Percentiles rank a stretch among this genome's conserved stretches.
Conservation (phyloP, 352 stramenopile genomes). For the Phytophthora hybrid region DNA sequence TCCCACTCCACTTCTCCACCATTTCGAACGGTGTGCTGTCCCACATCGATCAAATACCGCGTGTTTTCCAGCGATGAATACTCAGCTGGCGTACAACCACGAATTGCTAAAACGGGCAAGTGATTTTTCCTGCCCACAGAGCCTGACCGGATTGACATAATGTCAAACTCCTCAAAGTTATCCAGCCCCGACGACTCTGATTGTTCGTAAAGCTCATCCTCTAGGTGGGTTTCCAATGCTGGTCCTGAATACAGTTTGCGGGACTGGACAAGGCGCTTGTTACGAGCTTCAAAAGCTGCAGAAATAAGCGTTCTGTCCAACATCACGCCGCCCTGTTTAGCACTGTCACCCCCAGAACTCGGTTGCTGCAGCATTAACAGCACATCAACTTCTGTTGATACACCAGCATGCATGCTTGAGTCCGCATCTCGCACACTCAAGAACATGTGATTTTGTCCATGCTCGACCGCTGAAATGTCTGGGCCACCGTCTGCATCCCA, state of each 20-base stretch:
- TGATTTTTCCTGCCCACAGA: constrained; percentile 51
- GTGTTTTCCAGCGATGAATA: constrained; percentile 86
- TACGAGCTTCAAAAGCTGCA: constrained; percentile 71
- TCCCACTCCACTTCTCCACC: constrained; percentile 91
- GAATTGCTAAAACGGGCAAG: constrained; percentile 68
- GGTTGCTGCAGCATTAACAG: constrained; percentile 76
- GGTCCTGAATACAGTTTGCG: constrained; percentile 52
- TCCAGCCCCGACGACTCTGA: constrained; percentile 62
- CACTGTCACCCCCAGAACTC: constrained; percentile 40
- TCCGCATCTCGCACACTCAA: constrained; percentile 79
- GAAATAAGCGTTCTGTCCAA: constrained; percentile 56
- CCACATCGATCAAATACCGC: constrained; percentile 88
- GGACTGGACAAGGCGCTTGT: constrained; percentile 61
- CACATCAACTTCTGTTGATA: constrained; percentile 73
- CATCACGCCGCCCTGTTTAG: constrained; percentile 42
- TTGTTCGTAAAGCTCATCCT: constrained; percentile 50
- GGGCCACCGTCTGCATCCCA: constrained; percentile 67
- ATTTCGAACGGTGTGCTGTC: constrained; percentile 88
- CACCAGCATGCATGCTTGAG: constrained; percentile 54
- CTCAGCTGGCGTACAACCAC: constrained; percentile 83
- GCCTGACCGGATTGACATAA: constrained; percentile 69
- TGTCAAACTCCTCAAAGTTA: constrained; percentile 82
- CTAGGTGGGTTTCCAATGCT: constrained; percentile 49
- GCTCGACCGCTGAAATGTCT: constrained; percentile 51
- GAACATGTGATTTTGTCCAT: constrained; percentile 75